phyloP scores from a whole-genome alignment of 164 flowering plant species.

The Chimonanthus salicifolius region DNA sequence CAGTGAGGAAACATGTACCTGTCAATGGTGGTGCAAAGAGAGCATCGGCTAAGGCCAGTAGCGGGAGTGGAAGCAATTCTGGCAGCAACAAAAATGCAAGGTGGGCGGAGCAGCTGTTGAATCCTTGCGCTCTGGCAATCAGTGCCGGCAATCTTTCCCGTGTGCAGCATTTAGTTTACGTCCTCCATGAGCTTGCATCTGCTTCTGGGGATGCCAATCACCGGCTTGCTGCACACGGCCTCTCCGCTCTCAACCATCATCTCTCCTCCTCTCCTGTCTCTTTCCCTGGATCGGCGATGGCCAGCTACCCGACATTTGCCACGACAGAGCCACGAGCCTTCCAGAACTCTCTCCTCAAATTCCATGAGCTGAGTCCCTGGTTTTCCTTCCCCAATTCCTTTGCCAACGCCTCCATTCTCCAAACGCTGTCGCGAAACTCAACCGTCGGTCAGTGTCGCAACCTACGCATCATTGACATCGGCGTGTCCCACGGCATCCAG shows the following conservation, averaged over 20 bases:
- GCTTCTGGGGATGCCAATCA: conserved; percentile 67
- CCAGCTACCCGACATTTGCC: conserved; percentile 30
- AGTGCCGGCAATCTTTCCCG: conserved; percentile 37
- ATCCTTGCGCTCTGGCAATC: conserved; percentile 70
- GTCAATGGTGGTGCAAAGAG: conserved; percentile 27
- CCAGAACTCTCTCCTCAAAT: conserved; percentile 44
- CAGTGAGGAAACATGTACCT: conserved; percentile 18
- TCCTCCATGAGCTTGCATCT: conserved; percentile 64
- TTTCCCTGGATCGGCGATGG: conserved; percentile 3
- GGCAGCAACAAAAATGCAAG: conserved; percentile 43
- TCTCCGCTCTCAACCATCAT: conserved; percentile 47
- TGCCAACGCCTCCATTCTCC: conserved; percentile 62
- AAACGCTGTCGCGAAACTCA: conserved; percentile 29
- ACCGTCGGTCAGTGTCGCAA: not conserved
- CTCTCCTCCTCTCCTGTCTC: conserved; percentile 21
- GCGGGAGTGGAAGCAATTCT: conserved; percentile 28
- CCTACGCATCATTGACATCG: conserved; percentile 71
- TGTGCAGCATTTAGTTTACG: conserved; percentile 62
- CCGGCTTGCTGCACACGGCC: conserved; percentile 60
- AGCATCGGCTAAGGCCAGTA: conserved; percentile 16
- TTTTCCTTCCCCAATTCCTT: conserved; percentile 63
- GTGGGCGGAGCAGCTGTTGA: conserved; percentile 84
- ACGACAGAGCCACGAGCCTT: conserved; percentile 49
- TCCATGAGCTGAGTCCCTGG: conserved; percentile 76
- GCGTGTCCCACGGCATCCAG: conserved; percentile 78